Conservation (phyloP, 768 basidiomycete species). For the Lactarius evosmus region DNA sequence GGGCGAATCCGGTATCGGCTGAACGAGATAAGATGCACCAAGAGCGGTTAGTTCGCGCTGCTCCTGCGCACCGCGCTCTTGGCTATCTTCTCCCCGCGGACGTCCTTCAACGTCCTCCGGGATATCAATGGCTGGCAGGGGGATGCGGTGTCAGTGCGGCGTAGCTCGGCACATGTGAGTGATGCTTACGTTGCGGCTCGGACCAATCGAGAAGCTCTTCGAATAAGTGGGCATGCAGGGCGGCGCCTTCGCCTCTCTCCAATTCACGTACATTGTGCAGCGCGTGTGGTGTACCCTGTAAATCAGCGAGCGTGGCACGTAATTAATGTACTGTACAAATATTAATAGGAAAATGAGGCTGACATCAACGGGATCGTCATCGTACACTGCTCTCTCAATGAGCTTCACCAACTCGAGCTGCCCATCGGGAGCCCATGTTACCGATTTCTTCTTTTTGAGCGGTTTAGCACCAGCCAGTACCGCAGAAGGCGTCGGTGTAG, state of each 20-base stretch:
- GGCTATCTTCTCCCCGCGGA: constrained; percentile 62
- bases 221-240: constrained; percentile 76
- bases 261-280: constrained; percentile 76
- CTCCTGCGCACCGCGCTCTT: constrained; percentile 69
- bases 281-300: constrained; percentile 65
- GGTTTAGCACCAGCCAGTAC: constrained; percentile 34
- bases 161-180: constrained; percentile 16
- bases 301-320: constrained; percentile 37
- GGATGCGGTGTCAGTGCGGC: constrained; percentile 30
- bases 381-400: constrained; percentile 86
- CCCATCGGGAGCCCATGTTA: constrained; percentile 74
- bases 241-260: constrained; percentile 84
- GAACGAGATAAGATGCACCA: constrained; percentile 68
- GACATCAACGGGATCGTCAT: constrained; percentile 86
- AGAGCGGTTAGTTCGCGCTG: constrained; percentile 76
- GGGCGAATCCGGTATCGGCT: constrained; percentile 76
- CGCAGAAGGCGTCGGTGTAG: constrained; percentile 56
- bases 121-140: constrained; percentile 55
- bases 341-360: constrained; percentile 48
- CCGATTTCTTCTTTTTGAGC: constrained; percentile 69
- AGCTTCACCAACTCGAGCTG: constrained; percentile 70
- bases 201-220: constrained; percentile 86
- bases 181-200: constrained; percentile 71
- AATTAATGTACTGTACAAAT: constrained; percentile 51
- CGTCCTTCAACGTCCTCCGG: constrained; percentile 52